Percentiles rank a stretch among this genome's conserved stretches.
These are phyloP conservation scores for Penicillium ucsense DNA, from an alignment of 495 filamentous ascomycete genomes.

Conservation along the genomic window DNA sequence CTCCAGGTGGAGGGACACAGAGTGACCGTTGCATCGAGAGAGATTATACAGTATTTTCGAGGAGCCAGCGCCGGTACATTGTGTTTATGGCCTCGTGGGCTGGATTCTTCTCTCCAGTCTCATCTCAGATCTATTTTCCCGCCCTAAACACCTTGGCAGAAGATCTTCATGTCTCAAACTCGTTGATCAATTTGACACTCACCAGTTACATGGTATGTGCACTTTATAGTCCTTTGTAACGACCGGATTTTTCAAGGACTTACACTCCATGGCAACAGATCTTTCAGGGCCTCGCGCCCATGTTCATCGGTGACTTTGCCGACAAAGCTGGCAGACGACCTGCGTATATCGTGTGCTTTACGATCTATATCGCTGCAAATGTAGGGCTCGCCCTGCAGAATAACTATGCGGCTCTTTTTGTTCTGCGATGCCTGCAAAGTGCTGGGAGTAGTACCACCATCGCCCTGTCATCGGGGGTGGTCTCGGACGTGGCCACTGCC, in stretches of 20 bases:
- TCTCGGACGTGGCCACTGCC: slow-evolving; percentile 32
- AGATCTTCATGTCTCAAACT: slow-evolving; percentile 49
- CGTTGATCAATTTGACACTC: slow-evolving; percentile 58
- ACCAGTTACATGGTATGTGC: slow-evolving; percentile 50
- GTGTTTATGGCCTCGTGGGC: slow-evolving; percentile 53
- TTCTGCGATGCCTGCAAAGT: slow-evolving; percentile 41
- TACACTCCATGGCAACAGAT: slow-evolving; percentile 18
- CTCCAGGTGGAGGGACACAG: slow-evolving; percentile 1
- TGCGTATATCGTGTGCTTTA: slow-evolving; percentile 35
- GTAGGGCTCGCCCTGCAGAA: slow-evolving; percentile 40
- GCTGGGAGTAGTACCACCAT: slow-evolving; percentile 39
- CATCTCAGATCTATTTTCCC: slow-evolving; percentile 68
- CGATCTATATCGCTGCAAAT: slow-evolving; percentile 39
- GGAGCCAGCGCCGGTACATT: slow-evolving; percentile 26
- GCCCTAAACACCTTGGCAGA: slow-evolving; percentile 51
- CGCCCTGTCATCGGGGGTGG: slow-evolving; percentile 32
- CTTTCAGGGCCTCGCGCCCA: slow-evolving; percentile 41
- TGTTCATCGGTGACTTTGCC: slow-evolving; percentile 39
- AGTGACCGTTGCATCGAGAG: slow-evolving; percentile 7
- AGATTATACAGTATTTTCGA: slow-evolving; percentile 22
- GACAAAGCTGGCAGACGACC: slow-evolving; percentile 40
- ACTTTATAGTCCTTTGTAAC: neutral
- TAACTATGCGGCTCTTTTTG: slow-evolving; percentile 37
- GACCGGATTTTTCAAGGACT: neutral
- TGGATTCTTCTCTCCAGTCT: slow-evolving; percentile 61